Evolutionary conservation across 805 yeast species (phyloP).

Genomic region (Wickerhamomyces chaumierensis): DNA sequence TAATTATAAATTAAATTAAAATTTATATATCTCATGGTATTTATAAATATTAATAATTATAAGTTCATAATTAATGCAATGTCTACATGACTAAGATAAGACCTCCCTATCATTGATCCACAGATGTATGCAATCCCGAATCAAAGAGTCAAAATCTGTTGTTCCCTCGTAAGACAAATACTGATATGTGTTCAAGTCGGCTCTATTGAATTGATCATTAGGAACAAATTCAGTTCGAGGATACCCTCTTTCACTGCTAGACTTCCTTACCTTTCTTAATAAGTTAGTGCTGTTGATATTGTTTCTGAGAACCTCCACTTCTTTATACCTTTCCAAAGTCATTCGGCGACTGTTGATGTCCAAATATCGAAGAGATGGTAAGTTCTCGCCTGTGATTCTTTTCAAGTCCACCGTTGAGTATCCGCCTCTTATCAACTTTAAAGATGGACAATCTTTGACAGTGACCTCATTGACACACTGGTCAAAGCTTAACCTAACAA

Average conservation of each 20-base stretch:
- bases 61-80: too few species aligned
- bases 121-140: neutral
- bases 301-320: neutral
- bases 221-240: neutral
- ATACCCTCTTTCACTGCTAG: neutral
- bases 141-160: neutral
- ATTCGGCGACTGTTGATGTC: neutral
- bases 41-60: too few species aligned
- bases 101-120: neutral
- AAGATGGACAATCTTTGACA: neutral
- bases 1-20: too few species aligned
- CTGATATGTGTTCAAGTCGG: neutral
- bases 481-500: neutral
- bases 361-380: neutral
- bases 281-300: neutral
- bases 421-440: neutral
- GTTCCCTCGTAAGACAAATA: neutral
- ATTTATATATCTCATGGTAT: too few species aligned
- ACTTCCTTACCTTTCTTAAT: neutral
- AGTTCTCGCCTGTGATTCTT: neutral
- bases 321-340: neutral
- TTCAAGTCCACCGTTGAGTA: neutral
- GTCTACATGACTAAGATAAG: too few species aligned
- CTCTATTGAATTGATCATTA: neutral
- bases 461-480: neutral